phyloP scores from a whole-genome alignment of 192 early-diverging fungal genomes.

The Coemansia sp. region DNA sequence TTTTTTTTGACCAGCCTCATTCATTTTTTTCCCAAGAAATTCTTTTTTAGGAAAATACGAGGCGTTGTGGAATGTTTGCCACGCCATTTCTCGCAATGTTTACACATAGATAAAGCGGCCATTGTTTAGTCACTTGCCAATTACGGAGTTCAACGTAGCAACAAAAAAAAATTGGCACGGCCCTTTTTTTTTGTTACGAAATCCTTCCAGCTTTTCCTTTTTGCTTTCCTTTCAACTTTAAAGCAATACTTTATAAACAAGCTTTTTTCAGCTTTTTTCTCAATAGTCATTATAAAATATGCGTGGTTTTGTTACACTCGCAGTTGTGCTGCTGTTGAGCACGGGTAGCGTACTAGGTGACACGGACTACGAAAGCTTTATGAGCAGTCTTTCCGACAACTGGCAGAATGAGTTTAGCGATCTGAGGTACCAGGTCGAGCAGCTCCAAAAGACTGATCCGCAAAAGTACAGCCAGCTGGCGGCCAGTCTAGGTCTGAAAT shows the following conservation, averaged over 20 bases:
- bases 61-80: not conserved
- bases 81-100: not conserved
- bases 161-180: not conserved
- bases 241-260: too few relatives aligned
- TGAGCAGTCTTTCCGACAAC: constrained; percentile 47
- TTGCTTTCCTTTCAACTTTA: not conserved
- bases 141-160: not conserved
- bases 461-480: constrained; percentile 33
- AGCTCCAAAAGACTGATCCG: constrained; percentile 38
- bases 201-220: not conserved
- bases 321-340: not conserved
- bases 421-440: constrained; percentile 43
- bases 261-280: too few relatives aligned
- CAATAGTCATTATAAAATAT: too few relatives aligned
- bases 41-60: not conserved
- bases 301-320: constrained; percentile 4
- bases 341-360: not conserved
- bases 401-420: constrained; percentile 51
- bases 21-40: not conserved
- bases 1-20: not conserved
- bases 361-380: constrained; percentile 27
- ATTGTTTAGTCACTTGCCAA: not conserved
- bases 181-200: too few relatives aligned
- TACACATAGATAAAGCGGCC: not conserved
- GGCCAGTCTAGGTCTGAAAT: constrained; percentile 27